Conservation (phyloP, 768 basidiomycete species). For the Rickenella mellea region DNA sequence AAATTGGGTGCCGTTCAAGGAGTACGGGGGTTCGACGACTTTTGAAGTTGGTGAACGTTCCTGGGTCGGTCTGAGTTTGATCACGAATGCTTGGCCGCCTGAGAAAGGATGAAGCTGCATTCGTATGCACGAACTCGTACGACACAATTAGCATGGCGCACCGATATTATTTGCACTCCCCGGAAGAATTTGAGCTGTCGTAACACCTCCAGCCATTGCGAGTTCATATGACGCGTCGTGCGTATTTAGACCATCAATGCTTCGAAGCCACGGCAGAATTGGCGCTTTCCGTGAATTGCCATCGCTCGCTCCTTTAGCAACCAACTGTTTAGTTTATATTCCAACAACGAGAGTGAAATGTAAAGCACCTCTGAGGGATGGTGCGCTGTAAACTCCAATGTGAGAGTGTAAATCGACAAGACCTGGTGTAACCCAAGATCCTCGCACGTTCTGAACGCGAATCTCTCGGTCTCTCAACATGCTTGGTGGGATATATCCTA, state of each 20-base stretch:
- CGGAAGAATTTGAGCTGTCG: slow-evolving; percentile 68
- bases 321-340: slow-evolving; percentile 8
- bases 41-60: slow-evolving; percentile 62
- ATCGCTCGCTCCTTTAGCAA: slow-evolving; percentile 34
- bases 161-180: slow-evolving; percentile 58
- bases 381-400: slow-evolving; percentile 32
- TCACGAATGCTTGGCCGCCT: slow-evolving; percentile 74
- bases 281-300: slow-evolving; percentile 44
- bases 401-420: slow-evolving; percentile 53
- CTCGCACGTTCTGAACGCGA: slow-evolving; percentile 41
- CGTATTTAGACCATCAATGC: slow-evolving; percentile 66
- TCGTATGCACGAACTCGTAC: not conserved
- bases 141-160: slow-evolving; percentile 10
- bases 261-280: slow-evolving; percentile 55
- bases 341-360: slow-evolving; percentile 19
- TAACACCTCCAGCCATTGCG: slow-evolving; percentile 60
- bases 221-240: slow-evolving; percentile 56
- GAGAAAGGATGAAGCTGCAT: not conserved
- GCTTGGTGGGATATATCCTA: slow-evolving; percentile 31
- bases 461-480: slow-evolving; percentile 15
- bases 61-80: slow-evolving; percentile 62
- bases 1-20: slow-evolving; percentile 30
- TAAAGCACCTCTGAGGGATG: slow-evolving; percentile 24
- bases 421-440: slow-evolving; percentile 62
- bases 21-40: slow-evolving; percentile 66